Percentiles rank a stretch among this genome's conserved stretches.
Conservation (phyloP, 345 rosid genomes). For the Dipteronia dyeriana region DNA sequence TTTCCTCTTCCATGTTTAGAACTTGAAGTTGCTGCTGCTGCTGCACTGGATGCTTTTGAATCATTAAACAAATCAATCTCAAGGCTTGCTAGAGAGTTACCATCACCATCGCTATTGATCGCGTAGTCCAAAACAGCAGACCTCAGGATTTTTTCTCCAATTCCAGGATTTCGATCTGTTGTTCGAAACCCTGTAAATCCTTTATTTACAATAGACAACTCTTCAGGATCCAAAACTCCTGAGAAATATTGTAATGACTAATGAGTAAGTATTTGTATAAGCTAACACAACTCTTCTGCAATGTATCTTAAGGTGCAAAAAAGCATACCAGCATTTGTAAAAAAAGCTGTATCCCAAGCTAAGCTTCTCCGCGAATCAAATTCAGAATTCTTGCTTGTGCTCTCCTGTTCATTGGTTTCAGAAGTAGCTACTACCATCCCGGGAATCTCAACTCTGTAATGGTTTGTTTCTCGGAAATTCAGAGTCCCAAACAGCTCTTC, state of each 20-base stretch:
- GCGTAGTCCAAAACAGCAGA: slow-evolving; percentile 32
- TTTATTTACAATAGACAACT: slow-evolving; percentile 41
- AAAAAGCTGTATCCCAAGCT: slow-evolving; percentile 58
- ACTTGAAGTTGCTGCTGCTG: slow-evolving; percentile 11
- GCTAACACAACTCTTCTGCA: too few species aligned
- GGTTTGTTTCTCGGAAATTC: slow-evolving; percentile 29
- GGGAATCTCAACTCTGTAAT: slow-evolving; percentile 3
- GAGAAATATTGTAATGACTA: too few species aligned
- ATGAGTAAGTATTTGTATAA: neutral
- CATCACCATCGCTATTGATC: slow-evolving; percentile 18
- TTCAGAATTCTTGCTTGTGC: slow-evolving; percentile 21
- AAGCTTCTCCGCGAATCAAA: slow-evolving; percentile 40
- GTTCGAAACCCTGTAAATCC: slow-evolving; percentile 37
- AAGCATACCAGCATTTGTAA: slow-evolving; percentile 43
- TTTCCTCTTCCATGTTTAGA: slow-evolving; percentile 21
- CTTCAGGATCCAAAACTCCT: slow-evolving; percentile 59
- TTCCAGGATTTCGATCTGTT: slow-evolving; percentile 19
- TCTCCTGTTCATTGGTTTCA: slow-evolving; percentile 23
- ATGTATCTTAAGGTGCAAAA: neutral
- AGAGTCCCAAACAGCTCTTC: slow-evolving; percentile 57
- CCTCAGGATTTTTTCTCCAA: slow-evolving; percentile 27
- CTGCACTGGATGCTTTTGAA: slow-evolving; percentile 24
- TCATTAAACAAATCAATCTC: slow-evolving; percentile 49
- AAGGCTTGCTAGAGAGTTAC: slow-evolving; percentile 40
- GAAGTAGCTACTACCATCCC: slow-evolving; percentile 8